Evolutionary conservation across 2,329 filamentous ascomycete genomes (phyloP), one percentile per base, ranked within the genome.

Genomic region (Cercospora zeina): DNA sequence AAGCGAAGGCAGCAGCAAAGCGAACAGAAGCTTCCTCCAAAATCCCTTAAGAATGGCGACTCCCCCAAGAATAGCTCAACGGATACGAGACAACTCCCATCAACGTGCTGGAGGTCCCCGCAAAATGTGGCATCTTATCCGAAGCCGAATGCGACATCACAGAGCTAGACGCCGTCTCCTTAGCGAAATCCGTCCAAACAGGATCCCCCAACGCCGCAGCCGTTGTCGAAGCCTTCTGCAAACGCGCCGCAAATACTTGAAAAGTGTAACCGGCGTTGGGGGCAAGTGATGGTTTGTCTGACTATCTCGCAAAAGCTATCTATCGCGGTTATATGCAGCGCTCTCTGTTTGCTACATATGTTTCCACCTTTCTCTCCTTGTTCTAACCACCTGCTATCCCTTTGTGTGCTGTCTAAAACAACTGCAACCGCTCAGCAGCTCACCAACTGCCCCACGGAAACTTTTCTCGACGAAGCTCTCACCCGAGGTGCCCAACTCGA

Each of bases 91-190:
- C 61, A 66, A 57, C 62, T 4, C 66, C 61, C 57, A 63, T 61
- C 31, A 72, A n/a, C 21, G 77, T 83, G n/a, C 76, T 82, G 54
- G 74, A 80, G 24, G 72, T 85, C 7, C 83, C 84, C 1, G 74
- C 78, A 13, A 75, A 76, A 56, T 83, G 82, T 66, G 82, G 83
- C 0, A 70, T 87, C 4, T 73, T 87, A 16, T 79, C 72, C 1
- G 13, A 71, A 0, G 70, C 77, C 4, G 83, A 87, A 63, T 69
- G 86, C 16, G 70, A 75, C 0, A 84, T 87, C 47, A 87, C 85
- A 0, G 83, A 86, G 64, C 82, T 80, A 62, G 80, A 84, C 69
- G 79, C 79, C 3, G 75, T 73, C 4, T 72, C 68, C 14, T 65
- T 81, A 54, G 72, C 75, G 2, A 67, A 74, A 27, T 73, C 70